Base-by-base conservation (phyloP, 805 yeast genomes). In the Candida caryicola region DNA sequence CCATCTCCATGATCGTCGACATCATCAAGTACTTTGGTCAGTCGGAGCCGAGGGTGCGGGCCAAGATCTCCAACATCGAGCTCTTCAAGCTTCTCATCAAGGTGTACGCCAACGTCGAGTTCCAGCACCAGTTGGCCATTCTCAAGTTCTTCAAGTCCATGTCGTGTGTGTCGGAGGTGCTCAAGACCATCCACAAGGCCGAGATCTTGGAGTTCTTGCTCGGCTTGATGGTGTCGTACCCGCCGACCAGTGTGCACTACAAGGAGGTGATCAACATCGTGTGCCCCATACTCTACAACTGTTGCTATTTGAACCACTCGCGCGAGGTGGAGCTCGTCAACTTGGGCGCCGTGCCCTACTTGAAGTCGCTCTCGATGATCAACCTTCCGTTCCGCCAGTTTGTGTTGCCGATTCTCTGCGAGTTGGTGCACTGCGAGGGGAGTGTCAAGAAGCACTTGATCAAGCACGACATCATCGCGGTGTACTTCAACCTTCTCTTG, bases 351-450 rank as follows among this genome's bases (percentile, higher is more conserved):
- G 59, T 77, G 3, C 77, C 78, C 0, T 50, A 62, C 5, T 57
- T 77, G 29, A 63, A 64, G 36, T 60, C 57, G 13, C 57, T 75
- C 7, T 62, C 71, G 4, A 46, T 49, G 18, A 60, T 62, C 13
- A 70, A 71, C 42, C 49, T 71, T 4, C 71, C 73, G 7, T 64
- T 74, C 36, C 63, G 74, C 25, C 81, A 77, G 45, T 74, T 78
- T 44, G 69, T 74, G 1, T 55, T 75, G 27, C 82, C 81, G 1
- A 59, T 77, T 6, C 43, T 77, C 15, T 74, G 79, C 45, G 81
- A 76, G 36, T 58, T 78, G 49, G 79, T 71, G 1, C 66, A 74
- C 43, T 67, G 78, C 36, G 53, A 57, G 2, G 51, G 51, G 15
- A n/a, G 16, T 10, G 72, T 74, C 13, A 55, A 75, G 39, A 47